Conservation (phyloP, 1,284 basidiomycete genomes). For the Moesziomyces antarcticus region DNA sequence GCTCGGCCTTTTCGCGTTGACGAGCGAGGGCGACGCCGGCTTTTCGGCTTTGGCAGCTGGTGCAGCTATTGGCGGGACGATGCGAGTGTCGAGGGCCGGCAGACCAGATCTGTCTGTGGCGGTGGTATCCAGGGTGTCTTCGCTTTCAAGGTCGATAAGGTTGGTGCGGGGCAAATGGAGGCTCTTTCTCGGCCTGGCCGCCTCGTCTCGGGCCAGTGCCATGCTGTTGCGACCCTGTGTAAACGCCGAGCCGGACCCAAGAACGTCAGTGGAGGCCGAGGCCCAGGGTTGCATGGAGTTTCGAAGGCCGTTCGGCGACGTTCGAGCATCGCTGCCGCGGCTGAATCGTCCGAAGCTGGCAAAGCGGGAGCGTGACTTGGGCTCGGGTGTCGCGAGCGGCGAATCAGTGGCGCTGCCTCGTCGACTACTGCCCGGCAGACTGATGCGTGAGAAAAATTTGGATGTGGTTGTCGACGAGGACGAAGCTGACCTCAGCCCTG, state of each 20-base stretch:
- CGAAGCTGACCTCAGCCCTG: slow-evolving; percentile 12
- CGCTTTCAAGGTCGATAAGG: slow-evolving; percentile 20
- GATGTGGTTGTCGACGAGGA: slow-evolving; percentile 10
- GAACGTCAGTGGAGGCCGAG: slow-evolving; percentile 42
- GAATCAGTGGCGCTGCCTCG: slow-evolving; percentile 25
- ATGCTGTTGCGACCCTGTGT: slow-evolving; percentile 28
- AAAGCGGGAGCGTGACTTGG: slow-evolving; percentile 30
- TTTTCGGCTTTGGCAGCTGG: slow-evolving; percentile 15
- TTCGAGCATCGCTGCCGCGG: slow-evolving; percentile 8
- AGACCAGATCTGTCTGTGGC: slow-evolving; percentile 4
- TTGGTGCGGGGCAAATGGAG: slow-evolving; percentile 26
- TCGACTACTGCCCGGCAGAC: slow-evolving; percentile 29
- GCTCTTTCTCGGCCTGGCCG: slow-evolving; percentile 35
- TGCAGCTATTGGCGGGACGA: slow-evolving; percentile 18
- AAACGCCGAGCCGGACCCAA: slow-evolving; percentile 2
- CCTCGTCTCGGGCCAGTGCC: slow-evolving; percentile 29
- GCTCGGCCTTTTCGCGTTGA: slow-evolving; percentile 21
- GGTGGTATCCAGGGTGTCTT: slow-evolving; percentile 3
- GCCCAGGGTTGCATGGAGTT: slow-evolving; percentile 44
- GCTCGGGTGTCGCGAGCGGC: slow-evolving; percentile 12
- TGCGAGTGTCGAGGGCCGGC: slow-evolving; percentile 1
- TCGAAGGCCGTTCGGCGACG: slow-evolving; percentile 14
- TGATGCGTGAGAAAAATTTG: slow-evolving; percentile 42
- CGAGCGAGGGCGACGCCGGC: slow-evolving; percentile 20
- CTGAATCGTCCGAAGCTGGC: slow-evolving; percentile 23